Evolutionary conservation across 345 rosid species (phyloP).

Genomic region (Physaria fendleri): DNA sequence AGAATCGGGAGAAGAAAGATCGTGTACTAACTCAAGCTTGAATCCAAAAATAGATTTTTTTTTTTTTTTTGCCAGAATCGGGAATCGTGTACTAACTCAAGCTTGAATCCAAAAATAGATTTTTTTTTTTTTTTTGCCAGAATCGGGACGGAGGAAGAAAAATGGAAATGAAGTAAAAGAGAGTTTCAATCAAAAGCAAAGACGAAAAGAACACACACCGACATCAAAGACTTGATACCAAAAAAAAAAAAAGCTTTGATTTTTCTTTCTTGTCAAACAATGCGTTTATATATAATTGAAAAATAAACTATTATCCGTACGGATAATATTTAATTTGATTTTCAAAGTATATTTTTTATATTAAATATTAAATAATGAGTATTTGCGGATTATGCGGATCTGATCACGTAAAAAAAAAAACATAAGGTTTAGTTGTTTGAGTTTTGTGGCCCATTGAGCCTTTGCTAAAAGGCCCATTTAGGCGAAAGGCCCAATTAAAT

Average conservation of each 20-base stretch:
- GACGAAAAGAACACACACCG: neutral
- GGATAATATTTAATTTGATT: too few relatives aligned
- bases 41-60: neutral
- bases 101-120: neutral
- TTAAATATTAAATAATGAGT: too few relatives aligned
- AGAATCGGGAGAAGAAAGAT: neutral
- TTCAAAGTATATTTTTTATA: too few relatives aligned
- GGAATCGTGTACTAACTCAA: neutral
- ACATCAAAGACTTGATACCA: too few relatives aligned
- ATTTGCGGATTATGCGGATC: too few relatives aligned
- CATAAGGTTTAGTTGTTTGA: too few relatives aligned
- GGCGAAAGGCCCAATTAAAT: neutral
- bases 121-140: neutral
- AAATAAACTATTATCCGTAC: too few relatives aligned
- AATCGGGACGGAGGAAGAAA: neutral
- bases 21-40: neutral
- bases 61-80: neutral
- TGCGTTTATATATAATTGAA: too few relatives aligned
- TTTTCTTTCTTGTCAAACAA: too few relatives aligned
- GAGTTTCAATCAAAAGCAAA: constrained; percentile 16
- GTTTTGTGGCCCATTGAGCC: too few relatives aligned
- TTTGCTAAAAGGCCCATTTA: neutral
- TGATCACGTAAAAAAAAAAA: too few relatives aligned
- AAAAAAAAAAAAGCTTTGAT: too few relatives aligned
- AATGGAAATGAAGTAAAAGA: neutral